phyloP scores from a whole-genome alignment of 257 asterid genomes.

The Lycium barbarum region DNA sequence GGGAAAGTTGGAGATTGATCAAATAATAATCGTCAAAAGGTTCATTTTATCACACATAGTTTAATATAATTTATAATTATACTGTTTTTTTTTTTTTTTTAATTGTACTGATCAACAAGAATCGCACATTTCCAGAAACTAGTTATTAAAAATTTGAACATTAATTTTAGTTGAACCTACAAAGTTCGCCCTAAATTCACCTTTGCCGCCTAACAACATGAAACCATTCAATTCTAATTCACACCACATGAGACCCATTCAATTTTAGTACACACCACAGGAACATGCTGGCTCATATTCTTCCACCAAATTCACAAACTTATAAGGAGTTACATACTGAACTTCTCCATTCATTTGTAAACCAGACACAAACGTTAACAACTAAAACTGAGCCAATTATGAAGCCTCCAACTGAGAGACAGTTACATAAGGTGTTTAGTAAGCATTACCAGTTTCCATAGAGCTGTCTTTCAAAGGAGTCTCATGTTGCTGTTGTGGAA shows the following conservation, averaged over 20 bases:
- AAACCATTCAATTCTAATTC: not conserved
- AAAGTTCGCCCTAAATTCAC: too few relatives aligned
- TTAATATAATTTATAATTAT: too few relatives aligned
- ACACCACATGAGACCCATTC: not conserved
- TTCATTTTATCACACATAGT: too few relatives aligned
- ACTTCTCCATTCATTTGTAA: slow-evolving; percentile 20
- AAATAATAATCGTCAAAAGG: too few relatives aligned
- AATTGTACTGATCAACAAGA: too few relatives aligned
- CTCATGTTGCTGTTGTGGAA: not conserved
- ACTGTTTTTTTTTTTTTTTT: too few relatives aligned
- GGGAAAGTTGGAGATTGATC: too few relatives aligned
- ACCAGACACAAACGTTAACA: not conserved
- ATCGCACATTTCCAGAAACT: too few relatives aligned
- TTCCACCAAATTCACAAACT: slow-evolving; percentile 27
- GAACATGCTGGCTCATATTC: not conserved
- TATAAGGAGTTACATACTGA: not conserved
- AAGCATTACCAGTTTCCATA: slow-evolving; percentile 15
- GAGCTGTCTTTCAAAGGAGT: not conserved
- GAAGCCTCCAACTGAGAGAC: slow-evolving; percentile 18
- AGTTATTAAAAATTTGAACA: too few relatives aligned
- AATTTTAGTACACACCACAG: not conserved
- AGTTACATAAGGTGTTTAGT: slow-evolving; percentile 28
- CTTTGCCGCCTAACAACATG: too few relatives aligned
- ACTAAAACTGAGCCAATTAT: not conserved
- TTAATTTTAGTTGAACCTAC: too few relatives aligned